A percentile compares a stretch with the other conserved stretches of the same genome.
These are phyloP conservation scores for Tillandsia fasciculata DNA, from an alignment of 176 grass and related monocot species.

Conservation along the genomic window DNA sequence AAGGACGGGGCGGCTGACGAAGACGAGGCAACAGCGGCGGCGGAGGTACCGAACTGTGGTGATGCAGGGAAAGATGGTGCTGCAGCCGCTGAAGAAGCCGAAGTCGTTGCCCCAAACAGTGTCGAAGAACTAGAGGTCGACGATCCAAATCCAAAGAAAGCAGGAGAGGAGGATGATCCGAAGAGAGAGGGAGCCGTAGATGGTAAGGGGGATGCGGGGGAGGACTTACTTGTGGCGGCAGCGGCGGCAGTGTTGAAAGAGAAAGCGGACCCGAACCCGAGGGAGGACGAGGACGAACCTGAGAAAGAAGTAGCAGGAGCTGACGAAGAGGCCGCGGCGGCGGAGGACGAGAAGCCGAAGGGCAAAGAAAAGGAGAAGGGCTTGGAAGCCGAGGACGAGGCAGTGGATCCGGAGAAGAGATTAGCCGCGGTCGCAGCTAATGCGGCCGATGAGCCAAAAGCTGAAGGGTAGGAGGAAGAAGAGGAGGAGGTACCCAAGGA, in stretches of 20 bases:
- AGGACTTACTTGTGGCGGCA: conserved; percentile 22
- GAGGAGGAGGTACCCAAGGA: conserved; percentile 28
- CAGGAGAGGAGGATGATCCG: not conserved
- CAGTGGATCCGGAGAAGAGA: conserved; percentile 21
- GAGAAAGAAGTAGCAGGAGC: conserved; percentile 16
- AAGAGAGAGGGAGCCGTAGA: conserved; percentile 7
- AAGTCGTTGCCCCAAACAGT: not conserved
- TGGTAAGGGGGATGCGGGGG: conserved; percentile 23
- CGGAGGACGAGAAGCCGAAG: conserved; percentile 28
- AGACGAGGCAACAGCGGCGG: conserved; percentile 18
- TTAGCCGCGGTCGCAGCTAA: conserved; percentile 13
- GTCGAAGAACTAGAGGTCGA: conserved; percentile 5
- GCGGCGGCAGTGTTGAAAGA: conserved; percentile 24
- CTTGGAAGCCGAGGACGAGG: conserved; percentile 24
- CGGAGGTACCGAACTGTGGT: not conserved
- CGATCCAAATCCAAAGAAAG: conserved; percentile 36
- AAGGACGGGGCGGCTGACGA: conserved; percentile 26
- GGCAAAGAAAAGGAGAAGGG: conserved; percentile 32
- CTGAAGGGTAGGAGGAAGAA: not conserved
- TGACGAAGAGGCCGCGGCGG: conserved; percentile 30
- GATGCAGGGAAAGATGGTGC: not conserved
- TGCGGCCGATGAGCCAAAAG: conserved; percentile 12
- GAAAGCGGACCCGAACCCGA: conserved; percentile 19
- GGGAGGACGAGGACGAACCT: not conserved
- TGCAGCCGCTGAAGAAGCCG: not conserved